phyloP scores from a whole-genome alignment of 1,139 yeast genomes.

The Suhomyces bolitotheri region DNA sequence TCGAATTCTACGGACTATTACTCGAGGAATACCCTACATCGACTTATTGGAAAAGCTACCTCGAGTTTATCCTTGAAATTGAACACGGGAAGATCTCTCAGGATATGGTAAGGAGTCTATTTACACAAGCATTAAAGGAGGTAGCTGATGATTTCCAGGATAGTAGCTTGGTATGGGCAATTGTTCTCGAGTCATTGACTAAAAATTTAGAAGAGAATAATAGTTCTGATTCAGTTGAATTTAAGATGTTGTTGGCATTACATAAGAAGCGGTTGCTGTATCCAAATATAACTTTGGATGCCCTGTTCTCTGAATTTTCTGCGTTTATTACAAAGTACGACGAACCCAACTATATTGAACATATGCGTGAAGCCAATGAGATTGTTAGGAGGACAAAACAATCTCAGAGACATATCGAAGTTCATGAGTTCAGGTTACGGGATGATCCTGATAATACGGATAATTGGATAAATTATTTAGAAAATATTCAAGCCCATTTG shows the following conservation, averaged over 20 bases:
- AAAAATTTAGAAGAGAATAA: slow-evolving; percentile 16
- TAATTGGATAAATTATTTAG: slow-evolving; percentile 37
- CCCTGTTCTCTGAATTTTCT: slow-evolving; percentile 46
- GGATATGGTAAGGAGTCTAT: slow-evolving; percentile 9
- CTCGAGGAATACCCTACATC: slow-evolving; percentile 17
- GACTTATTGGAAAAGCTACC: slow-evolving; percentile 17
- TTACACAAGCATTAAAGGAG: slow-evolving; percentile 26
- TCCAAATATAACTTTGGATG: slow-evolving; percentile 46
- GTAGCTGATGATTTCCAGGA: slow-evolving; percentile 37
- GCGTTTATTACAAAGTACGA: slow-evolving; percentile 38
- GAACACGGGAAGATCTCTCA: slow-evolving; percentile 5
- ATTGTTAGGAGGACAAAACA: slow-evolving; percentile 32
- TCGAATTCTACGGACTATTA: slow-evolving; percentile 21
- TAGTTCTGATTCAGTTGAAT: slow-evolving; percentile 12
- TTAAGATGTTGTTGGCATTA: slow-evolving; percentile 24
- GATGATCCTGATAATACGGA: slow-evolving; percentile 20
- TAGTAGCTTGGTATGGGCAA: slow-evolving; percentile 39
- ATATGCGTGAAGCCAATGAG: slow-evolving; percentile 41
- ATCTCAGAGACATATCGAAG: slow-evolving; percentile 28
- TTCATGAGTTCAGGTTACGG: slow-evolving; percentile 24
- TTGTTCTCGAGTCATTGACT: slow-evolving; percentile 16
- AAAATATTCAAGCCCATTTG: slow-evolving; percentile 25
- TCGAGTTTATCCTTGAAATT: slow-evolving; percentile 10
- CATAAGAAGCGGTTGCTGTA: slow-evolving; percentile 37
- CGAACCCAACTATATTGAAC: slow-evolving; percentile 36